Percentiles rank a stretch among this genome's conserved stretches.
phyloP scores from a whole-genome alignment of 108 stramenopile genomes.

The Asterionellopsis glacialis region DNA sequence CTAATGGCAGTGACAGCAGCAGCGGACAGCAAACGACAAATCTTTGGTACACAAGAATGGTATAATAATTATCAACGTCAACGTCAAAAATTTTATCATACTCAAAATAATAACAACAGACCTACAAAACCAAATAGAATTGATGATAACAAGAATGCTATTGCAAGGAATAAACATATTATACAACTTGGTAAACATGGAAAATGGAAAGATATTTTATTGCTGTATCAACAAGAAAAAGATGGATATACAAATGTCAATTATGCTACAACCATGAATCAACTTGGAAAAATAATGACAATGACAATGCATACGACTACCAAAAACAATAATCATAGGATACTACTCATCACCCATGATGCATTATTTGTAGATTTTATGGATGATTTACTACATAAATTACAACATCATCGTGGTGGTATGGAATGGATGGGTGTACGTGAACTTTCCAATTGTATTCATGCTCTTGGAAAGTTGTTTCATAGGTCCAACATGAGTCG shows the following conservation, averaged over 20 bases:
- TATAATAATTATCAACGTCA: too few species aligned
- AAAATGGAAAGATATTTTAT: constrained; percentile 1
- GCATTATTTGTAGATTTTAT: neutral
- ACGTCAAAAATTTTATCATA: too few species aligned
- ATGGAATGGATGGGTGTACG: constrained; percentile 4
- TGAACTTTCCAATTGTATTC: constrained; percentile 1
- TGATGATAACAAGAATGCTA: neutral
- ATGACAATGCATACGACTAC: neutral
- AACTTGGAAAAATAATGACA: constrained; percentile 8
- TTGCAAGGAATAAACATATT: neutral
- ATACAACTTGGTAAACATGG: neutral
- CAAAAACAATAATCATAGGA: neutral
- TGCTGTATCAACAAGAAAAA: neutral
- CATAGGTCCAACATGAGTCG: neutral
- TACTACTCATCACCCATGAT: neutral
- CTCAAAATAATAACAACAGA: too few species aligned
- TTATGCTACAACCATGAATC: constrained; percentile 11
- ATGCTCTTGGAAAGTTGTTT: constrained; percentile 11
- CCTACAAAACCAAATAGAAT: too few species aligned
- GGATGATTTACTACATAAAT: neutral
- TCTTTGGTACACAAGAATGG: too few species aligned
- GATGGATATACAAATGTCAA: neutral
- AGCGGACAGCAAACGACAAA: too few species aligned
- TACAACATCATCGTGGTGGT: neutral
- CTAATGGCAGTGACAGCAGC: too few species aligned